These are phyloP conservation scores for Astragalus glycyphyllos DNA, from an alignment of 306 rosid species.

Conservation along the genomic window DNA sequence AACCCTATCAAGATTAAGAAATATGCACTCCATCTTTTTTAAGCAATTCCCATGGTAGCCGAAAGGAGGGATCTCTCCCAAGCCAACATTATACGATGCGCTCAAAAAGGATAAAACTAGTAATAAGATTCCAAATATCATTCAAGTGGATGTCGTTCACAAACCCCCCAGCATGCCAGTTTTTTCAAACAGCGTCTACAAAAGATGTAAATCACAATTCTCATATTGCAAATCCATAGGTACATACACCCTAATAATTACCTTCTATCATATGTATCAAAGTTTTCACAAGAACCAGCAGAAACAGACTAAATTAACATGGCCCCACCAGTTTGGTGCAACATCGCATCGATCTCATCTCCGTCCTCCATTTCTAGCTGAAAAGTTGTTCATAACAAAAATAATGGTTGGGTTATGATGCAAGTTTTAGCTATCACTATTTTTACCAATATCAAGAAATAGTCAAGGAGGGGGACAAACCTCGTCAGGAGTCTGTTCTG, in stretches of 20 bases:
- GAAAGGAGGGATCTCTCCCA: not conserved
- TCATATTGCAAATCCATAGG: constrained; percentile 30
- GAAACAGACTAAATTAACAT: constrained; percentile 7
- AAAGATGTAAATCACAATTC: constrained; percentile 4
- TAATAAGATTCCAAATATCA: constrained; percentile 4
- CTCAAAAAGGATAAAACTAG: not conserved
- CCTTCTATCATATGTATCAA: not conserved
- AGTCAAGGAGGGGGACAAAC: no score
- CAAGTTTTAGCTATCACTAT: no score
- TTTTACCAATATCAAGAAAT: no score
- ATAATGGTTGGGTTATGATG: no score
- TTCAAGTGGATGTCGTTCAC: not conserved
- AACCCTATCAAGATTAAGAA: no score
- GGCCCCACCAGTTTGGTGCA: constrained; percentile 73
- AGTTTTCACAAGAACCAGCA: constrained; percentile 23
- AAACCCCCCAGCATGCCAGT: constrained; percentile 12
- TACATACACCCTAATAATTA: constrained; percentile 34
- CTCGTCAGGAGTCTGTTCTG: no score
- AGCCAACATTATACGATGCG: not conserved
- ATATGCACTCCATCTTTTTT: no score
- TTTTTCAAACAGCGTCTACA: constrained; percentile 13
- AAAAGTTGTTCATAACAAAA: no score
- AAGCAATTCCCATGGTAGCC: not conserved
- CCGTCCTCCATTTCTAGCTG: not conserved
- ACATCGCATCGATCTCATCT: no score